These are phyloP conservation scores for Cutaneotrichosporon dermatis DNA, from an alignment of 1,284 basidiomycete genomes.

Conservation along the genomic window DNA sequence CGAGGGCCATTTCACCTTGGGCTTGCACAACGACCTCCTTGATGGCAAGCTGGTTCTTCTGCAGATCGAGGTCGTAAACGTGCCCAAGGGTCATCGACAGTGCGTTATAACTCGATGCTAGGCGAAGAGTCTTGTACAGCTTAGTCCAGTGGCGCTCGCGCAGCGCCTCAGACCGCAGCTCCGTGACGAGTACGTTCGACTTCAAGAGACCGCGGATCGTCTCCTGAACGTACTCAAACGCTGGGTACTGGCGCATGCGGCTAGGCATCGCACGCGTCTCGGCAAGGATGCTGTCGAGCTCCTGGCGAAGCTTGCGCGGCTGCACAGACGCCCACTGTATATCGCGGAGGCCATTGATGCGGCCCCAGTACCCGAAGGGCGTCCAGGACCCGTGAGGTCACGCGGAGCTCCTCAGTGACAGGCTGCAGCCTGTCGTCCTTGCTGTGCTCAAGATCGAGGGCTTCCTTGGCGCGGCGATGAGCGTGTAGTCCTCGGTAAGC, in stretches of 20 bases:
- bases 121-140: slow-evolving; percentile 82
- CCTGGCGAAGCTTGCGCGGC: slow-evolving; percentile 89
- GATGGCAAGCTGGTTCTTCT: slow-evolving; percentile 83
- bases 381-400: slow-evolving; percentile 99
- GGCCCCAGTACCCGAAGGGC: slow-evolving; percentile 98
- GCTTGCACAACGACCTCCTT: slow-evolving; percentile 95
- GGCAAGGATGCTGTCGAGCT: slow-evolving; percentile 79
- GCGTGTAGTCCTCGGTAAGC: slow-evolving; percentile 87
- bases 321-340: slow-evolving; percentile 84
- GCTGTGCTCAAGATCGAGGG: slow-evolving; percentile 85
- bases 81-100: slow-evolving; percentile 86
- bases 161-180: slow-evolving; percentile 94
- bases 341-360: slow-evolving; percentile 84
- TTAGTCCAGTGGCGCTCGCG: slow-evolving; percentile 99
- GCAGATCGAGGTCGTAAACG: slow-evolving; percentile 95
- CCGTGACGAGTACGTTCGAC: slow-evolving; percentile 79
- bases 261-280: slow-evolving; percentile 98
- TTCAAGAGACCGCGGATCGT: slow-evolving; percentile 79
- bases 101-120: slow-evolving; percentile 63
- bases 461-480: slow-evolving; percentile 95
- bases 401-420: slow-evolving; percentile 86
- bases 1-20: slow-evolving; percentile 97
- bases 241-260: slow-evolving; percentile 97
- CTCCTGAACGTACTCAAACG: slow-evolving; percentile 97
- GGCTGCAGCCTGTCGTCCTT: slow-evolving; percentile 88